A percentile compares a stretch with the other conserved stretches of the same genome.
phyloP scores from a whole-genome alignment of 2,329 filamentous ascomycete species.

The Pseudogymnoascus sp. region DNA sequence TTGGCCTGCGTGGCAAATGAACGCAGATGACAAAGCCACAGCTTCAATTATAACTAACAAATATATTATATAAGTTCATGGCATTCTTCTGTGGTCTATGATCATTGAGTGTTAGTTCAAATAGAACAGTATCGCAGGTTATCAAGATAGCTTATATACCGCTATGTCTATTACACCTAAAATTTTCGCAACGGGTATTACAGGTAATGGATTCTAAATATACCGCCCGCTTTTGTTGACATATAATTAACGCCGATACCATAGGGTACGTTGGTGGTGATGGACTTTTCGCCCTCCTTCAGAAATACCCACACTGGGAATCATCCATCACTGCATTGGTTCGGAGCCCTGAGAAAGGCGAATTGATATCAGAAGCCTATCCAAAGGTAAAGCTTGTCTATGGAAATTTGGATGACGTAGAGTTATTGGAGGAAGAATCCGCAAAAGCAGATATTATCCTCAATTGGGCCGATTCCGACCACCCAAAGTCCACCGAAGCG shows the following conservation, averaged over 20 bases:
- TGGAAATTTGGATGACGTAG: conserved; percentile 27
- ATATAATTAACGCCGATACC: background rate
- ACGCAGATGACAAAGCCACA: too few relatives aligned
- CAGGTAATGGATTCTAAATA: background rate
- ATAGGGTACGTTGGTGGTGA: conserved; percentile 18
- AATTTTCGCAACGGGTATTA: conserved; percentile 1
- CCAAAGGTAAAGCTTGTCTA: conserved; percentile 24
- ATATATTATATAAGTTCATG: too few relatives aligned
- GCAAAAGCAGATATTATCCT: conserved; percentile 30
- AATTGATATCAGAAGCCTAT: conserved; percentile 22
- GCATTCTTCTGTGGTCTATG: too few relatives aligned
- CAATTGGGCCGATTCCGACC: conserved; percentile 33
- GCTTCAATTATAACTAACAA: too few relatives aligned
- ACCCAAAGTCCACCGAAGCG: conserved; percentile 35
- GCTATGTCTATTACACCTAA: background rate
- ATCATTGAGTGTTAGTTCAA: too few relatives aligned
- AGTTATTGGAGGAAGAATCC: conserved; percentile 25
- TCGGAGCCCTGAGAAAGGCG: conserved; percentile 20
- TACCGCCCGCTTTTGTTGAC: background rate
- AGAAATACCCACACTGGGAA: conserved; percentile 11
- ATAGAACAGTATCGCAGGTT: too few relatives aligned
- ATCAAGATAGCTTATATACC: too few relatives aligned
- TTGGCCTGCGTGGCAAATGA: too few relatives aligned
- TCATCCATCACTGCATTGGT: conserved; percentile 12
- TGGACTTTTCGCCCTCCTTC: conserved; percentile 12